Evolutionary conservation across 139 green algal genomes (phyloP), one percentile per base, ranked within the genome.

Genomic region (Chlamydomonas schloesseri): DNA sequence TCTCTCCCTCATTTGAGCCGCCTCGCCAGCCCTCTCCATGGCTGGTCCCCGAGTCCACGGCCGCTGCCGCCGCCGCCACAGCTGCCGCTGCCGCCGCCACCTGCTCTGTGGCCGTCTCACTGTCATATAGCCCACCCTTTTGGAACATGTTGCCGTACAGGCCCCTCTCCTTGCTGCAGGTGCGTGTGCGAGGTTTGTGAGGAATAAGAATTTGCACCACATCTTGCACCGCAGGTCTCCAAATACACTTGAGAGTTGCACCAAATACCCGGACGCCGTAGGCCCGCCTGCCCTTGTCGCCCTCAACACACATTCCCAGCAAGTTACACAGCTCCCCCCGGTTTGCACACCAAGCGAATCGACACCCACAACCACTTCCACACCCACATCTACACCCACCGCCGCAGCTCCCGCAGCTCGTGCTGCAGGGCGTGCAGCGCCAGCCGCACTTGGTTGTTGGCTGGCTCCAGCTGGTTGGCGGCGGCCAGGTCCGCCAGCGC

Each of bases 321-420:
- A n/a, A n/a, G n/a, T n/a, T n/a, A n/a, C n/a, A n/a, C n/a, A n/a
- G n/a, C n/a, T n/a, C n/a, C n/a, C n/a, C n/a, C n/a, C n/a, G n/a
- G n/a, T n/a, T n/a, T n/a, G n/a, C n/a, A n/a, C n/a, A n/a, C n/a
- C n/a, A n/a, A n/a, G n/a, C n/a, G n/a, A n/a, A n/a, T n/a, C n/a
- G n/a, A n/a, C n/a, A n/a, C n/a, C n/a, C n/a, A n/a, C n/a, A n/a
- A n/a, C n/a, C n/a, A n/a, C n/a, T 5, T 50, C 42, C 42, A 50
- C 42, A 50, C 42, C 42, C 42, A 5, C 42, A 5, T 50, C 6
- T 50, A 50, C 42, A 50, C 70, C 2, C 71, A 90, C 86, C 72
- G 87, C 20, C 76, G 77, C n/a, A 80, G 78, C 29, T 90, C 78
- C 23, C 71, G 58, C 47, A 90, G 71, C 79, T 90, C 86, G 11